These are phyloP conservation scores for Pleurotus djamor DNA, from an alignment of 768 basidiomycete species.

Conservation along the genomic window DNA sequence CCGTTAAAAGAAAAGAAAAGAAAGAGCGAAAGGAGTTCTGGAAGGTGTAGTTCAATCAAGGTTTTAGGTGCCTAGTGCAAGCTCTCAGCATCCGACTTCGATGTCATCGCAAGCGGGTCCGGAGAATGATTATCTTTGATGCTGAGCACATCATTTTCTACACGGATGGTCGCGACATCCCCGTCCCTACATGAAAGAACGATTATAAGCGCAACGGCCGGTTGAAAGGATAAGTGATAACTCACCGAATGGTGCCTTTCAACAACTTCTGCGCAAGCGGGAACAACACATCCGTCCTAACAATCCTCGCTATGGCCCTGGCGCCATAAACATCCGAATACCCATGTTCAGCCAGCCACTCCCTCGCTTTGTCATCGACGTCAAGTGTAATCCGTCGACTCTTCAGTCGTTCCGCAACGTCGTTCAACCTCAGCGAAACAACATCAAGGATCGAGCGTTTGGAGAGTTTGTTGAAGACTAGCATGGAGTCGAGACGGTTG, in stretches of 20 bases:
- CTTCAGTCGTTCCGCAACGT: conserved; percentile 66
- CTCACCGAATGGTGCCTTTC: conserved; percentile 72
- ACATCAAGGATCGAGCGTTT: conserved; percentile 72
- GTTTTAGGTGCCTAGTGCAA: background rate
- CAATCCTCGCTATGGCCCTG: conserved; percentile 83
- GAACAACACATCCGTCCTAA: conserved; percentile 79
- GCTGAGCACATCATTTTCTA: conserved; percentile 41
- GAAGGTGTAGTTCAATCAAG: background rate
- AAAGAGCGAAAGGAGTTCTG: background rate
- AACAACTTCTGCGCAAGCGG: conserved; percentile 81
- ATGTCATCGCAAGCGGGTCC: conserved; percentile 31
- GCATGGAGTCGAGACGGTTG: conserved; percentile 84
- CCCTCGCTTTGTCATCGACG: conserved; percentile 55
- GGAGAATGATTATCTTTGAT: conserved; percentile 63
- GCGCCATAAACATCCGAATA: conserved; percentile 89
- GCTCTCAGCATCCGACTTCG: background rate
- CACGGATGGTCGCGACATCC: conserved; percentile 58
- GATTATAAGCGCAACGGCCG: background rate
- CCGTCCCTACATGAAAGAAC: conserved; percentile 46
- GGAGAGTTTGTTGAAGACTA: conserved; percentile 91
- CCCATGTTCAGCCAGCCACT: conserved; percentile 74
- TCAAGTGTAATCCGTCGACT: conserved; percentile 69
- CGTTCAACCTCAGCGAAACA: conserved; percentile 71
- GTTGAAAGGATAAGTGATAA: conserved; percentile 3
- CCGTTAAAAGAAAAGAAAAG: background rate